Evolutionary conservation across 78 protist species (phyloP).

Genomic region (Fonticula alba): DNA sequence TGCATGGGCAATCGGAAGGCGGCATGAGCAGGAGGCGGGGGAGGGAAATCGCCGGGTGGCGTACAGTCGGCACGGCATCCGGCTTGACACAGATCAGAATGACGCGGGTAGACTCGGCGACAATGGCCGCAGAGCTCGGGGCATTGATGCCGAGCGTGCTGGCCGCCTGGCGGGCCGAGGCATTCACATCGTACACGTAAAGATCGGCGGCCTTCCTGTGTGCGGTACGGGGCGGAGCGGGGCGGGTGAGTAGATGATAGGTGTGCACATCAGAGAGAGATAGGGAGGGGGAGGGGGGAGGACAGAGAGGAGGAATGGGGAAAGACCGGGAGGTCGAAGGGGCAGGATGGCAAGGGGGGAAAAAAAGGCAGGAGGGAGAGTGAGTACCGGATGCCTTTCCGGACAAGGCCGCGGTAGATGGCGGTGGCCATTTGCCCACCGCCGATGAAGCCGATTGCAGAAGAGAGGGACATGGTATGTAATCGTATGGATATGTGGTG

Average conservation of each 20-base stretch:
- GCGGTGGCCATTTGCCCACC: conserved; percentile 20
- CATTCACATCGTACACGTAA: too few relatives aligned
- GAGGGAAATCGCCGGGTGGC: too few relatives aligned
- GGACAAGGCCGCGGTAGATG: neutral
- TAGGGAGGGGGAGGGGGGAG: neutral
- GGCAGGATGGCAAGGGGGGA: neutral
- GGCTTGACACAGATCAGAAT: conserved; percentile 28
- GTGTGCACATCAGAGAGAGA: neutral
- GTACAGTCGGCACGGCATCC: conserved; percentile 1
- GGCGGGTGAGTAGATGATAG: too few relatives aligned
- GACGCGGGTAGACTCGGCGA: conserved; percentile 3
- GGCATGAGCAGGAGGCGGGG: too few relatives aligned
- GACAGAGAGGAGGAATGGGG: neutral
- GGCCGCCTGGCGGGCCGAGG: too few relatives aligned
- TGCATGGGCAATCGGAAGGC: too few relatives aligned
- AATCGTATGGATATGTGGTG: too few relatives aligned
- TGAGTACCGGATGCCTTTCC: too few relatives aligned
- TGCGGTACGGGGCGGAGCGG: too few relatives aligned
- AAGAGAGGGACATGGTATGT: too few relatives aligned
- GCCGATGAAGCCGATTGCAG: conserved; percentile 11
- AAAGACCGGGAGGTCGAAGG: neutral
- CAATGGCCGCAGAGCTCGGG: neutral
- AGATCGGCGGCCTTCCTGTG: too few relatives aligned
- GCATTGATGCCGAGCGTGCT: neutral
- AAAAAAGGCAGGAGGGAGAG: too few relatives aligned